These are phyloP conservation scores for Penicillium sp. DNA, from an alignment of 2,329 filamentous ascomycete genomes.

Conservation along the genomic window DNA sequence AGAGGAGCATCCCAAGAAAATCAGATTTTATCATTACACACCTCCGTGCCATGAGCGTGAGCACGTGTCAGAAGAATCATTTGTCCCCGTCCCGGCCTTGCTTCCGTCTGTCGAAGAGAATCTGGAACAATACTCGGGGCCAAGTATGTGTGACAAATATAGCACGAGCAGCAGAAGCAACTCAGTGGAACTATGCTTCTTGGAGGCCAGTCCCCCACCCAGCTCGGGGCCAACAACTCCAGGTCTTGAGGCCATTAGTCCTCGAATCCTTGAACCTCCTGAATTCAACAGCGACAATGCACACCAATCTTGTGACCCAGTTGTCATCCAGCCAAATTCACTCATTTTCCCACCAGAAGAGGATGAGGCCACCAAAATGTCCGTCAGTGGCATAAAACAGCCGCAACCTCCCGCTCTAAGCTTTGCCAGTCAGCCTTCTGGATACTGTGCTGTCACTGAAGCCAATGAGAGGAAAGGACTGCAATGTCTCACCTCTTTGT, in stretches of 20 bases:
- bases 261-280: not conserved
- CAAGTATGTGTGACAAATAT: not conserved
- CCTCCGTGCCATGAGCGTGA: not conserved
- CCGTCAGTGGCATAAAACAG: not conserved
- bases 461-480: no score
- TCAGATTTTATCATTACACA: not conserved
- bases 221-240: not conserved
- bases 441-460: not conserved
- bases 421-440: not conserved
- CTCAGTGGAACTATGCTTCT: not conserved
- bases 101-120: not conserved
- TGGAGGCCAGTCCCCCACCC: not conserved
- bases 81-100: not conserved
- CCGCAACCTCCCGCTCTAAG: not conserved
- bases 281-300: not conserved
- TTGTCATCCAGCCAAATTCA: not conserved
- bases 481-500: no score
- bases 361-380: not conserved
- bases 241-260: not conserved
- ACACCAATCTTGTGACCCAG: not conserved
- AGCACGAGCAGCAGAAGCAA: not conserved
- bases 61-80: not conserved
- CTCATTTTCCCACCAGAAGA: not conserved
- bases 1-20: not conserved
- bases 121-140: not conserved